phyloP scores from a whole-genome alignment of 441 rosid species.

The Isatis lusitanica region DNA sequence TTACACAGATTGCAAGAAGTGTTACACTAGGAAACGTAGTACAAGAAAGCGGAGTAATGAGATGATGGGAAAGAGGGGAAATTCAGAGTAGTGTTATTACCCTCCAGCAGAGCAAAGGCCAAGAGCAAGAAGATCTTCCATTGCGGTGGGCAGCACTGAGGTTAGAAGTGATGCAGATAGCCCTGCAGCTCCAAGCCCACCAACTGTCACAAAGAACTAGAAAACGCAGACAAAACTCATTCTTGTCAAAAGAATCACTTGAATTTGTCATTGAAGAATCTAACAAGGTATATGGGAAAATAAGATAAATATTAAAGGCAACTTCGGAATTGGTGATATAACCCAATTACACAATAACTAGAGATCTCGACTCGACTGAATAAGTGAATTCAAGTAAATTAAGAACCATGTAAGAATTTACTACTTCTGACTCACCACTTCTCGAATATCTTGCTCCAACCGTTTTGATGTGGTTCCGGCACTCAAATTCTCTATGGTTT shows the following conservation, averaged over 20 bases:
- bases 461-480: conserved; percentile 58
- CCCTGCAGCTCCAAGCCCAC: conserved; percentile 91
- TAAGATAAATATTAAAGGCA: not conserved
- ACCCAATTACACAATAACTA: not conserved
- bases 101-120: conserved; percentile 97
- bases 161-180: conserved; percentile 89
- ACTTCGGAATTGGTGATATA: not conserved
- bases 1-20: conserved; percentile 6
- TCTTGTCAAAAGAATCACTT: conserved; percentile 2
- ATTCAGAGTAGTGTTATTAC: conserved; percentile 41
- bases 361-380: not conserved
- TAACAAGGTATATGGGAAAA: not conserved
- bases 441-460: conserved; percentile 74
- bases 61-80: conserved; percentile 14
- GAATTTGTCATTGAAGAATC: conserved; percentile 1
- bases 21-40: not conserved
- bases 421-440: conserved; percentile 63
- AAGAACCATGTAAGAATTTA: not conserved
- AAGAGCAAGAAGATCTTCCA: conserved; percentile 92
- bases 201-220: conserved; percentile 79
- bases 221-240: conserved; percentile 27
- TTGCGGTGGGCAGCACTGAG: conserved; percentile 76
- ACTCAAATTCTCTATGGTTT: conserved; percentile 56
- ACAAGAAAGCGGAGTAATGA: conserved; percentile 5
- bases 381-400: not conserved